Evolutionary conservation across 495 filamentous ascomycete genomes (phyloP).

Genomic region (Podospora appendiculata): DNA sequence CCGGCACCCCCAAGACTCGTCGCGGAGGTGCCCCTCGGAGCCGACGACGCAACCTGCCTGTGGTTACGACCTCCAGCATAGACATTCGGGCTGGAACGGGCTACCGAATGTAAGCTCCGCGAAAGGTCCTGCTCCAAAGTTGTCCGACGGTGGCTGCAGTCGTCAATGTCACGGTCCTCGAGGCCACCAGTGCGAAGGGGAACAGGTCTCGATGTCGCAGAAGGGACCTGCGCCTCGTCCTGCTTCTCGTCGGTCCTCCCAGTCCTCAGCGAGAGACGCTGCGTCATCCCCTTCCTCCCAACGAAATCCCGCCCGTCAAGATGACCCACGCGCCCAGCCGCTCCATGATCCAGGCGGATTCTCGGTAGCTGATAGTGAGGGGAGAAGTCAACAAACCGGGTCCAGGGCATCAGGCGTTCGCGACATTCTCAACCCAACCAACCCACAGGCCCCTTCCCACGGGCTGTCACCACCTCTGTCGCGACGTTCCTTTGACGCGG

Average conservation of each 20-base stretch:
- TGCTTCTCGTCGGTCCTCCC: conserved; percentile 31
- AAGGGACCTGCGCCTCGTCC: conserved; percentile 42
- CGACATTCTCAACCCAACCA: conserved; percentile 44
- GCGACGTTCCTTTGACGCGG: conserved; percentile 2
- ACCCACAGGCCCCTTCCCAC: conserved; percentile 16
- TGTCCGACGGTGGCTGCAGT: conserved; percentile 13
- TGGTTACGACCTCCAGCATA: conserved; percentile 8
- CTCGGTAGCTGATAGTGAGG: conserved; percentile 21
- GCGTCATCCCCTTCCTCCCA: conserved; percentile 21
- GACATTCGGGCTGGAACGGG: conserved; percentile 20
- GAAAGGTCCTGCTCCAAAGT: conserved; percentile 8
- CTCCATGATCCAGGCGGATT: conserved; percentile 21
- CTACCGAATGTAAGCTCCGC: conserved; percentile 21
- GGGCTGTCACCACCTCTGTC: conserved; percentile 13
- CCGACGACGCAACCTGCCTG: conserved; percentile 8
- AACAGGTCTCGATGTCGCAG: conserved; percentile 55
- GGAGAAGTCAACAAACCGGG: conserved; percentile 24
- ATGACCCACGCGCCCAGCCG: conserved; percentile 19
- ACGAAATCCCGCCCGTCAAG: conserved; percentile 9
- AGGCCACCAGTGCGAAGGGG: conserved; percentile 44
- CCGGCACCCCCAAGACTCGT: conserved; percentile 15
- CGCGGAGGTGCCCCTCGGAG: conserved; percentile 17
- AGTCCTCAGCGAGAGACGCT: conserved; percentile 18
- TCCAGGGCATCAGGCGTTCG: conserved; percentile 39
- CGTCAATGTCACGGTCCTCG: conserved; percentile 48